phyloP scores from a whole-genome alignment of 768 basidiomycete genomes.

The Mycena venus region DNA sequence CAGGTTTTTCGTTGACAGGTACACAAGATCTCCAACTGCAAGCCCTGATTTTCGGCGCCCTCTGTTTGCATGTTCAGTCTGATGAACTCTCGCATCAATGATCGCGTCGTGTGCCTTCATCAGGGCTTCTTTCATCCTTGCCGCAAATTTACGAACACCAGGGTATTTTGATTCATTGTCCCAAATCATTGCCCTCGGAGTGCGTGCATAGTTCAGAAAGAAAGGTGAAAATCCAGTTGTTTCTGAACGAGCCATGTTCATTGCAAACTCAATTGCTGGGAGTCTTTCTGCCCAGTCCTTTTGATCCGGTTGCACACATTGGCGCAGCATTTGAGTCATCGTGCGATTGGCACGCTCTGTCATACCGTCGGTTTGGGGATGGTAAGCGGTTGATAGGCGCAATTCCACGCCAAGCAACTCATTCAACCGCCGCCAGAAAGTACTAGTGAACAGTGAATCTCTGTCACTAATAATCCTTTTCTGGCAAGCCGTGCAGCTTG shows the following conservation, averaged over 20 bases:
- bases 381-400: slow-evolving; percentile 6
- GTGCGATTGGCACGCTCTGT: slow-evolving; percentile 16
- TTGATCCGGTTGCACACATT: slow-evolving; percentile 15
- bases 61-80: too few relatives aligned
- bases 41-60: too few relatives aligned
- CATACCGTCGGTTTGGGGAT: too few relatives aligned
- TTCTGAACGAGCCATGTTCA: too few relatives aligned
- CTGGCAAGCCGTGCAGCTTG: slow-evolving; percentile 31
- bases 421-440: slow-evolving; percentile 3
- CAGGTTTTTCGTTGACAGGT: slow-evolving; percentile 31
- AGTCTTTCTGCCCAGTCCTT: too few relatives aligned
- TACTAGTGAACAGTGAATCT: slow-evolving; percentile 4
- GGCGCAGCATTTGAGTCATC: slow-evolving; percentile 23
- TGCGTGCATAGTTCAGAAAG: too few relatives aligned
- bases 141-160: slow-evolving; percentile 33
- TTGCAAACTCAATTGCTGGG: too few relatives aligned
- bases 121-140: slow-evolving; percentile 33
- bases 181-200: slow-evolving; percentile 36
- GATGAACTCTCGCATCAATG: slow-evolving; percentile 41
- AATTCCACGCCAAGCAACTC: slow-evolving; percentile 1
- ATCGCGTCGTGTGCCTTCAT: slow-evolving; percentile 46
- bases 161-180: slow-evolving; percentile 3
- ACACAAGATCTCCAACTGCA: too few relatives aligned
- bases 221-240: too few relatives aligned
- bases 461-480: slow-evolving; percentile 18